Base-by-base conservation (phyloP, 2,329 filamentous ascomycete species). In the Penicillium sp. region DNA sequence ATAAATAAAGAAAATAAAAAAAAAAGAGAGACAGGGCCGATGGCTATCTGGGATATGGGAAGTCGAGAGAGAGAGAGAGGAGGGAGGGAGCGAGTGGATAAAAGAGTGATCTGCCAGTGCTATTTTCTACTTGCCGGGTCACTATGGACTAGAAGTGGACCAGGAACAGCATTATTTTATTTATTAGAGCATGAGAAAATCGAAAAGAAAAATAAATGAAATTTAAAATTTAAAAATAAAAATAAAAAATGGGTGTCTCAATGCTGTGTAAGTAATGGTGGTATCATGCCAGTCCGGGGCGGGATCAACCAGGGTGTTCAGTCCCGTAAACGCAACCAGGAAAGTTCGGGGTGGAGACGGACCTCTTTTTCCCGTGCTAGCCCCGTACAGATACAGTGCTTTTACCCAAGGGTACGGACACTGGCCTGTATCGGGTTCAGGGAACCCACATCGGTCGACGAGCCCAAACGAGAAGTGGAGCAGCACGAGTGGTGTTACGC, bases 81-180 rank as follows among this genome's bases (percentile, higher is more conserved):
- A 58, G 53, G 53, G 62, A 63, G 59, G 58, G 61, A 59, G 61
- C 57, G 57, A 57, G 64, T 70, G 67, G 67, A 65, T 70, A 68
- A 71, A 70, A 63, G 61, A 66, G 59, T 67, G 67, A 70, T 70
- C 67, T 70, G 62, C 68, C 47, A 58, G 64, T 69, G 60, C 63
- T 65, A 68, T 64, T 62, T 62, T 59, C 59, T 65, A 57, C 61
- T 57, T 64, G 64, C 58, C 61, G 61, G 56, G 56, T 61, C 56
- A 59, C 58, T 65, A 66, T 29, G 28, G 65, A 63, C 45, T 51
- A 50, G 48, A 55, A 49, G 62, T 65, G 60, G 60, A 59, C 61
- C 58, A 60, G 57, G 58, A 60, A 57, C 62, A 53, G 55, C 59
- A 64, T 57, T 59, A 61, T 58, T 59, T 57, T 45, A 42, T 45